A percentile compares a stretch with the other conserved stretches of the same genome.
These are phyloP conservation scores for Delitschia confertaspora DNA, from an alignment of 495 filamentous ascomycete genomes.

Conservation along the genomic window DNA sequence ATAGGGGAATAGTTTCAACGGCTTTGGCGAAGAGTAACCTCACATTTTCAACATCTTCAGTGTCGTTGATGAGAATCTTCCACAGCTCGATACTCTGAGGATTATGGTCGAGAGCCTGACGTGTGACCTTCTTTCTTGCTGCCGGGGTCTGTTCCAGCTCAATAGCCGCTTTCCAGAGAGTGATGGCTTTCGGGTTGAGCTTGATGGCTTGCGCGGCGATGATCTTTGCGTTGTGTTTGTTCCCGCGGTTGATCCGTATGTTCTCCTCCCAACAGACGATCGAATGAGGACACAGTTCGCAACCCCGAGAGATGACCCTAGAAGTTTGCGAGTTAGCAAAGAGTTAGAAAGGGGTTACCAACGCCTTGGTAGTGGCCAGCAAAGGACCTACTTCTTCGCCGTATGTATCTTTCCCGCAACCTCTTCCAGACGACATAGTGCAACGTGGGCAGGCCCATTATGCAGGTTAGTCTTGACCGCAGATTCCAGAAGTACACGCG, in stretches of 20 bases:
- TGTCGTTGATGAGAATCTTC: constrained; percentile 95
- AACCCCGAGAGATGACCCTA: constrained; percentile 78
- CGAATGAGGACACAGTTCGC: constrained; percentile 82
- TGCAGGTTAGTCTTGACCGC: constrained; percentile 94
- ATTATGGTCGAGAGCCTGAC: constrained; percentile 80
- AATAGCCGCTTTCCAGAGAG: constrained; percentile 92
- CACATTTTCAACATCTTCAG: constrained; percentile 81
- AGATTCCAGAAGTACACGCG: constrained; percentile 84
- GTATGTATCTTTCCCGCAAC: constrained; percentile 81
- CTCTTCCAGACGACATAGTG: constrained; percentile 85
- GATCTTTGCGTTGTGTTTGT: constrained; percentile 84
- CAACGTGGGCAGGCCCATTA: constrained; percentile 95
- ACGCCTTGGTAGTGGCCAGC: too few relatives aligned
- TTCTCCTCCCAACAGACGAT: constrained; percentile 94
- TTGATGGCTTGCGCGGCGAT: constrained; percentile 93
- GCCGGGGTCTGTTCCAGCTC: constrained; percentile 70
- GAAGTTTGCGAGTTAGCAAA: too few relatives aligned
- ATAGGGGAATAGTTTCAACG: constrained; percentile 84
- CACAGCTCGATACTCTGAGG: constrained; percentile 88
- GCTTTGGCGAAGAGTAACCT: constrained; percentile 82
- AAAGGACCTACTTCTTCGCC: constrained; percentile 71
- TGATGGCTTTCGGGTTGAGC: constrained; percentile 77
- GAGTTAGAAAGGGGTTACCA: too few relatives aligned
- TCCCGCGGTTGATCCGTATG: constrained; percentile 66
- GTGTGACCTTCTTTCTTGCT: constrained; percentile 81